These are phyloP conservation scores for Pichia eremophila DNA, from an alignment of 805 yeast genomes.

Conservation along the genomic window DNA sequence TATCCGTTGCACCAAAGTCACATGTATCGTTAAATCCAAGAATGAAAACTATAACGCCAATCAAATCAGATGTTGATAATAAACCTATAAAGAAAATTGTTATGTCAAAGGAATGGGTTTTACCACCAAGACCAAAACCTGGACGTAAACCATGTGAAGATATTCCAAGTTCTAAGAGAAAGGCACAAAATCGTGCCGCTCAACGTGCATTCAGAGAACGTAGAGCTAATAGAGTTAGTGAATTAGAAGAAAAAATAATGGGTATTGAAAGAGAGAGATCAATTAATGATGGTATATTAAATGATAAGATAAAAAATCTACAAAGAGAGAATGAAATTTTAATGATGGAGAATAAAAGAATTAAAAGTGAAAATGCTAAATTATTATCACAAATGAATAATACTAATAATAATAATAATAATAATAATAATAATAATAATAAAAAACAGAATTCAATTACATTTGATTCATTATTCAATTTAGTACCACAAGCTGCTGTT, in stretches of 20 bases:
- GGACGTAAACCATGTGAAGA: constrained; percentile 44
- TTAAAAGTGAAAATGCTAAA: constrained; percentile 23
- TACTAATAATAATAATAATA: background rate
- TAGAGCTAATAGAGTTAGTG: constrained; percentile 72
- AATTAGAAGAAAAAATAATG: constrained; percentile 59
- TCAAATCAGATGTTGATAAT: background rate
- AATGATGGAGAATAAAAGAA: constrained; percentile 17
- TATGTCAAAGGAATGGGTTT: constrained; percentile 50
- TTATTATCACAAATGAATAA: constrained; percentile 16
- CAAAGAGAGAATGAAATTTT: constrained; percentile 37
- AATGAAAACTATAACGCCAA: background rate
- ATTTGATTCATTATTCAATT: constrained; percentile 13
- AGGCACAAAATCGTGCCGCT: constrained; percentile 91
- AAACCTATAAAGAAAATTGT: constrained; percentile 37
- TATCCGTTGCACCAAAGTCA: constrained; percentile 8
- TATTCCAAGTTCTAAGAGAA: constrained; percentile 75
- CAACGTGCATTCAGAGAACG: constrained; percentile 86
- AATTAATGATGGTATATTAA: constrained; percentile 44
- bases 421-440: background rate
- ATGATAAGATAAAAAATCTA: constrained; percentile 41
- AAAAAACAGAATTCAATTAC: background rate
- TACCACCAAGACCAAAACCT: constrained; percentile 56
- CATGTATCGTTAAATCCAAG: background rate
- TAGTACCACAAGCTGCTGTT: constrained; percentile 61
- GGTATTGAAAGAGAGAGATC: constrained; percentile 62